Base-by-base conservation (phyloP, 805 yeast genomes). In the Metschnikowia bowlesiae region DNA sequence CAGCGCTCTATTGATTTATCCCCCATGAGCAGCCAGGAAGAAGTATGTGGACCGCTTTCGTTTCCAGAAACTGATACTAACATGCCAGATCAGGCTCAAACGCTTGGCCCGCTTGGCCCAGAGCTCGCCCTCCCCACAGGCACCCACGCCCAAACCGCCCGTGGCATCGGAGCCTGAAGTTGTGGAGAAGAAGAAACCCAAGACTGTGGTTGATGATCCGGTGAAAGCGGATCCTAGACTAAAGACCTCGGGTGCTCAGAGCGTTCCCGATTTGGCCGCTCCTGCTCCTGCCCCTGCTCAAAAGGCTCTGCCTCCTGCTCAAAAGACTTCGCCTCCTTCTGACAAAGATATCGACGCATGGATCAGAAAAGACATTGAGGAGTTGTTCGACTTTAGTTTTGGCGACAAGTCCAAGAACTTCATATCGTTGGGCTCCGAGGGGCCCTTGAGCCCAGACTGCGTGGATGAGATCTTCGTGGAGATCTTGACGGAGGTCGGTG, bases 391-490 rank as follows among this genome's bases (percentile, higher is more conserved):
- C 9, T 50, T 52, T 9, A 51, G 52, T 4, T 52, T 54, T 26
- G 38, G 76, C 67, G 2, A 64, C 76, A 0, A 40, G 67, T 47
- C 58, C 8, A 16, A 47, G n/a, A 55, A 52, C 11, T 53, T 61
- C 36, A 43, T 62, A 5, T 62, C 57, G 32, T 53, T 71, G 29
- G 61, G 60, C 6, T 57, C 68, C 5, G 51, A 32, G 37, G 53
- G 18, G 35, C 53, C 5, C 10, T 58, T 77, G 4, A 51, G 57
- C 8, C 57, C 58, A 10, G 73, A 70, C 33, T 60, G 64, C 22
- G 61, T 81, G 33, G 89, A 84, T 54, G 68, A 76, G 7, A 68
- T 77, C 2, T 75, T 82, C 49, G 73, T 83, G 63, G 86, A 83
- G 52, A 62, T 79, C 18, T 64, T 84, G 41, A 74, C 84, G 1